Base-by-base conservation (phyloP, 192 early-diverging fungal genomes). In the Backusella liffmaniae region DNA sequence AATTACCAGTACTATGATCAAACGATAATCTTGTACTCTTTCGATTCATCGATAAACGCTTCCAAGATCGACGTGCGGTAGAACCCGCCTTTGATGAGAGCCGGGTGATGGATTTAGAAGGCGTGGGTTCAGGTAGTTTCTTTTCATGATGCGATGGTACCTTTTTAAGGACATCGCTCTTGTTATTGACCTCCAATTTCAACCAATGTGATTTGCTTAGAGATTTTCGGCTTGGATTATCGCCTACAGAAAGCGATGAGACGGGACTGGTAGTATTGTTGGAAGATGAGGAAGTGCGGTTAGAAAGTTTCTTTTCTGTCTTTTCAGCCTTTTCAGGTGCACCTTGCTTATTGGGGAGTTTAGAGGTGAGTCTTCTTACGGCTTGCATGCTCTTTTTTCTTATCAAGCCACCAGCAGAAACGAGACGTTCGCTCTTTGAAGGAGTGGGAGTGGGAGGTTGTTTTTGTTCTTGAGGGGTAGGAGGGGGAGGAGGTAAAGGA, bases 361-460 rank as follows among this genome's bases (percentile, higher is more conserved):
- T 71, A 1, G 42, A 30, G 8, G 41, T 41, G 0, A 71, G 30
- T 44, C 29, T 71, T 32, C 42, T 46, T 15, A 71, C 39, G 1
- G 70, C 39, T 10, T 71, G 70, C 29, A 71, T 26, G 26, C 70
- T 71, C 70, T 71, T 71, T 18, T 71, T 39, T 71, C 70, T 29
- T 44, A 71, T 36, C 2, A 71, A 8, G 5, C 39, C 15, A 16
- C 39, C 42, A 23, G 35, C 41, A 41, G 21, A 36, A 23, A 36
- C 21, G 0, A 69, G 34, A 23, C 21, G 39, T 32, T 71, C 70
- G 30, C 70, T 71, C 26, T 71, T 71, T 39, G 70, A 71, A 18
- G 41, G 23, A 16, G 70, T 71, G 1, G 70, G 70, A 29, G 39
- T 71, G 12, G 41, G 39, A 34, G n/a, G 56, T 13, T 62, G 56